These are phyloP conservation scores for Talaromyces adpressus DNA, from an alignment of 495 filamentous ascomycete species.

Conservation along the genomic window DNA sequence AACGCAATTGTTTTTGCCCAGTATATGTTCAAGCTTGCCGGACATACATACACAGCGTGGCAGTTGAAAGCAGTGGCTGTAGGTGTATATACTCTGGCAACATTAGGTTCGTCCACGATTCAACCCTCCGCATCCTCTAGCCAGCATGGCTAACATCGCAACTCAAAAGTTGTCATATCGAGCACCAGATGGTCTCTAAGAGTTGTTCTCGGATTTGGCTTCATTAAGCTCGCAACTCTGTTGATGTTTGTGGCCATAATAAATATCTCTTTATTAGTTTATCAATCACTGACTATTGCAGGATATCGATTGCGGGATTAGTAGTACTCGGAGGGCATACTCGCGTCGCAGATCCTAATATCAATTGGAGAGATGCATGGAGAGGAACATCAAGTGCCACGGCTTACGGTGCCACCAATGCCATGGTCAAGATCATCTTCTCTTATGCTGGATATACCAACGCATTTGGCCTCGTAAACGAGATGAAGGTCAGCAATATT, in stretches of 20 bases:
- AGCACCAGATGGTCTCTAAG: constrained; percentile 48
- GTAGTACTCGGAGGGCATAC: constrained; percentile 55
- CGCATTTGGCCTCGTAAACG: constrained; percentile 59
- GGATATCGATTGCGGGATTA: constrained; percentile 7
- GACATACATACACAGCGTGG: constrained; percentile 43
- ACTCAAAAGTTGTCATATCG: constrained; percentile 45
- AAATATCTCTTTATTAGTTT: not conserved
- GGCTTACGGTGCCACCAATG: constrained; percentile 51
- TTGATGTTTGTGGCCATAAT: not conserved
- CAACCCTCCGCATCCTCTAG: not conserved
- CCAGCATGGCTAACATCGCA: not conserved
- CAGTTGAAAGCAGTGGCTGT: constrained; percentile 57
- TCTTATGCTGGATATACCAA: constrained; percentile 56
- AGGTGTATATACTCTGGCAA: constrained; percentile 39
- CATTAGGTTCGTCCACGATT: constrained; percentile 8
- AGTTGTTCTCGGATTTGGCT: constrained; percentile 48
- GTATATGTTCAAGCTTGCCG: constrained; percentile 48
- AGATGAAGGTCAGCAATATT: constrained; percentile 45
- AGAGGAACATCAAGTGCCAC: constrained; percentile 38
- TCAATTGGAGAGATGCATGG: constrained; percentile 54
- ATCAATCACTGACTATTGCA: not conserved
- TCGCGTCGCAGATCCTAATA: constrained; percentile 43
- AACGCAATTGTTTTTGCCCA: constrained; percentile 55
- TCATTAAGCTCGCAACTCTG: constrained; percentile 19
- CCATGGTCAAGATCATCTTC: constrained; percentile 56